These are phyloP conservation scores for Carnegiea gigantea DNA, from an alignment of 179 eudicot species.

Conservation along the genomic window DNA sequence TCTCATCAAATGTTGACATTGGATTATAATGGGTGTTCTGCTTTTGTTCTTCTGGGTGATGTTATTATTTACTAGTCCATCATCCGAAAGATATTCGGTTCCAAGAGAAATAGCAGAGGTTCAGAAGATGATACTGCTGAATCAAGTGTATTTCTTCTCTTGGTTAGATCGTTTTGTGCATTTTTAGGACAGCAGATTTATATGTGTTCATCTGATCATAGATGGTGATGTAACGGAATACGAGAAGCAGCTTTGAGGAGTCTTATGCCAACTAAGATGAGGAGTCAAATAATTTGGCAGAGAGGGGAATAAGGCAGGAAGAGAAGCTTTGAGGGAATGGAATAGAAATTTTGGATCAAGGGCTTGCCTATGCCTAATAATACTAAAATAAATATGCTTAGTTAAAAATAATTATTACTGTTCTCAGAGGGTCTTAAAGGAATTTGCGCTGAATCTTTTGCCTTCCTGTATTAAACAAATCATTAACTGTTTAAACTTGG, in stretches of 20 bases:
- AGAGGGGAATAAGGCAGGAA: constrained; percentile 39
- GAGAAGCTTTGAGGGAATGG: constrained; percentile 58
- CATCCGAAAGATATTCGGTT: constrained; percentile 40
- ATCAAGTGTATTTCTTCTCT: constrained; percentile 25
- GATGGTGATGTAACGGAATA: constrained; percentile 21
- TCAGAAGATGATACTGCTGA: constrained; percentile 34
- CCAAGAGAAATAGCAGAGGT: constrained; percentile 27
- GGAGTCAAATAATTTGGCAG: constrained; percentile 14
- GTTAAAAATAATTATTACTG: constrained; percentile 16
- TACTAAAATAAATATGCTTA: not conserved
- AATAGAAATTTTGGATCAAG: constrained; percentile 62
- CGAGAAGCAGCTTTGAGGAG: constrained; percentile 34
- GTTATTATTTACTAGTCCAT: constrained; percentile 33
- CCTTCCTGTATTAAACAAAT: constrained; percentile 11
- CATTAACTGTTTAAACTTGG: constrained; percentile 22
- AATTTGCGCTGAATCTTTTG: constrained; percentile 42
- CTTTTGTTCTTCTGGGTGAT: not conserved
- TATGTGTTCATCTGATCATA: not conserved
- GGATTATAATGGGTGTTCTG: not conserved
- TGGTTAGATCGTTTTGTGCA: not conserved
- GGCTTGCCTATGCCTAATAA: constrained; percentile 3
- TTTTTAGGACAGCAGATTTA: no score
- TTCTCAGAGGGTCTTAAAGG: constrained; percentile 1
- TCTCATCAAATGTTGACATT: not conserved
- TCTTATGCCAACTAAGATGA: no score